Evolutionary conservation across 306 rosid species (phyloP), one percentile per base, ranked within the genome.

Genomic region (Fagus sylvatica): DNA sequence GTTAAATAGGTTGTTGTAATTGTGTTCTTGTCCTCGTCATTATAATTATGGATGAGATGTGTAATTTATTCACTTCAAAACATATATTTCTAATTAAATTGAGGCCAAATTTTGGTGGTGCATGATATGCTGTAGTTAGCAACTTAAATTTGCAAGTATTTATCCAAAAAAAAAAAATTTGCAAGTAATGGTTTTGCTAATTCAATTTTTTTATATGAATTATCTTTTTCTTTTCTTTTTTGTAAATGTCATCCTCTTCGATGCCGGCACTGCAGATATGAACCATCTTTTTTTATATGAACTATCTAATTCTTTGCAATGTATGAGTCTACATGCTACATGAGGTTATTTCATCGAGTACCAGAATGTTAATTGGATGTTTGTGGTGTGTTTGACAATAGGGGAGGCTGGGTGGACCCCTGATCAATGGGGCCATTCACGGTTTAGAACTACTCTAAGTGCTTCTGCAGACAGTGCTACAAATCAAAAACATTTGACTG

Each of bases 331-430:
- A 74, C 33, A 36, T 78, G 54, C 64, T 59, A 28, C 32, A 60
- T 69, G 43, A 69, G 54, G 49, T 71, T 70, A 73, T 76, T 74
- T 70, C 36, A 46, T 59, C 76, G 71, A 39, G 82, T 74, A 68
- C 36, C 68, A 41, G 36, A 64, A 19, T 74, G 68, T 64, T 73
- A 53, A 80, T 70, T 68, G 71, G 56, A 72, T 78, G 75, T 66
- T 76, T 83, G 32, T 76, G 75, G 51, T 77, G 17, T 66, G 79
- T 88, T 78, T 86, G 73, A 81, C 79, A 22, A 85, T 82, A 95
- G 99, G 89, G 83, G 98, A 89, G 83, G 99, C 97, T 53, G 98
- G 97, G 54, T 93, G 98, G 96, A 93, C 96, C 60, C 90, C 96
- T 81, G 99, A 95, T 79, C 99, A 93, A 82, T 93, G 89, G 89